phyloP scores from a whole-genome alignment of 2,329 filamentous ascomycete genomes.

The Fusarium zealandicum region DNA sequence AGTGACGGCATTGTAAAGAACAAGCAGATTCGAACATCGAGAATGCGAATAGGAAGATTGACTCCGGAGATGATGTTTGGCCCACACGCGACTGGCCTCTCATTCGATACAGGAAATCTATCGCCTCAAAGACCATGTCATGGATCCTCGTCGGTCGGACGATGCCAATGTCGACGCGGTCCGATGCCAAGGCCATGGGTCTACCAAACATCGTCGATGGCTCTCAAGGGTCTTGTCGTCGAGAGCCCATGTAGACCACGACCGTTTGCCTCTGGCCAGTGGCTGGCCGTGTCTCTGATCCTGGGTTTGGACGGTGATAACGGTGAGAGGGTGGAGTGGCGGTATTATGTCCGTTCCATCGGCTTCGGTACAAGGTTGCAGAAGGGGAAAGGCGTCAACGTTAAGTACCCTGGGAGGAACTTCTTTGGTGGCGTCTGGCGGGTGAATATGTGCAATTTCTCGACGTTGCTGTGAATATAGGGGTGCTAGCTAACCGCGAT shows the following conservation, averaged over 20 bases:
- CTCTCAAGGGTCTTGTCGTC: conserved; percentile 4
- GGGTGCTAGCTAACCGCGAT: conserved; percentile 7
- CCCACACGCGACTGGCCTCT: conserved; percentile 21
- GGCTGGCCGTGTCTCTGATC: conserved; percentile 21
- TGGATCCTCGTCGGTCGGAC: conserved; percentile 24
- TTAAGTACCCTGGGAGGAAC: background rate
- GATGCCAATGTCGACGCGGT: conserved; percentile 6
- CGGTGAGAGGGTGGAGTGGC: conserved; percentile 31
- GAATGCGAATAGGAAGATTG: background rate
- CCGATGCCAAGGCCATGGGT: conserved; percentile 20
- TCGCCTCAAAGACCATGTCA: conserved; percentile 23
- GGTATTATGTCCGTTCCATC: conserved; percentile 18
- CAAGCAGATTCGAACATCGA: background rate
- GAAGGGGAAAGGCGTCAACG: conserved; percentile 22
- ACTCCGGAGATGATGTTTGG: conserved; percentile 7
- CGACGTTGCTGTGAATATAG: conserved; percentile 16
- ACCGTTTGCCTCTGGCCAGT: conserved; percentile 16
- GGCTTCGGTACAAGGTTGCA: conserved; percentile 19
- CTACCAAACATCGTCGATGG: conserved; percentile 9
- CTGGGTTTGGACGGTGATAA: conserved; percentile 31
- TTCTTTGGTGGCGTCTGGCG: conserved; percentile 1
- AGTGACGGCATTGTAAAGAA: background rate
- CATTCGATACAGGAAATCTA: conserved; percentile 8
- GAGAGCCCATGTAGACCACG: background rate
- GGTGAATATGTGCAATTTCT: conserved; percentile 24